phyloP scores from a whole-genome alignment of 805 yeast species.

The Metschnikowia cubensis region DNA sequence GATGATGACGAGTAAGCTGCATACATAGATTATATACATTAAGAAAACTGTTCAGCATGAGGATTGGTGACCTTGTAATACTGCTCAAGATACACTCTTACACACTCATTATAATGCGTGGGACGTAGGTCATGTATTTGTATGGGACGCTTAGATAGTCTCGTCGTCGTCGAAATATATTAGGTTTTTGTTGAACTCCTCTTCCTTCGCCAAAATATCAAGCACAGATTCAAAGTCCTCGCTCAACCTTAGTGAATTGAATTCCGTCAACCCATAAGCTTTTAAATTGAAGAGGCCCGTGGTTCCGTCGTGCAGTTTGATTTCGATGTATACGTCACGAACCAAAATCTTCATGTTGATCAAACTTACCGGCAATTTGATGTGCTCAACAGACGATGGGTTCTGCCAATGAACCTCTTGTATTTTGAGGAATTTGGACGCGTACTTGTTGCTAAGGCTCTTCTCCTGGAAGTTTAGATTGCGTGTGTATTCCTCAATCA shows the following conservation, averaged over 20 bases:
- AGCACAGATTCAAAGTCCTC: constrained; percentile 14
- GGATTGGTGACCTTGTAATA: neutral
- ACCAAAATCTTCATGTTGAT: constrained; percentile 30
- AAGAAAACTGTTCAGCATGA: neutral
- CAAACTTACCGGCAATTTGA: constrained; percentile 32
- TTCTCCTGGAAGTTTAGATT: constrained; percentile 3
- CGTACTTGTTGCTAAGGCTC: constrained; percentile 21
- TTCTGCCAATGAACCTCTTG: constrained; percentile 20
- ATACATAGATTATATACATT: constrained; percentile 1
- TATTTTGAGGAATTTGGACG: constrained; percentile 30
- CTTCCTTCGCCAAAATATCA: constrained; percentile 6
- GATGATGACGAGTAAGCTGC: constrained; percentile 48
- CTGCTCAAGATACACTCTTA: too few relatives aligned
- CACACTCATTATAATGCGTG: neutral
- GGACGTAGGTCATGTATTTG: neutral
- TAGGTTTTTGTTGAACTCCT: neutral
- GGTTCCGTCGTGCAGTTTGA: constrained; percentile 8
- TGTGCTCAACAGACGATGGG: constrained; percentile 20
- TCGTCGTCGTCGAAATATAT: constrained; percentile 1
- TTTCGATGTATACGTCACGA: constrained; percentile 31
- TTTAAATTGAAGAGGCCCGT: constrained; percentile 15
- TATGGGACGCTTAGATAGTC: neutral
- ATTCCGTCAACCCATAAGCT: constrained; percentile 16
- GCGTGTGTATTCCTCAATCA: constrained; percentile 19
- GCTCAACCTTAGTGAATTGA: constrained; percentile 6